phyloP scores from a whole-genome alignment of 1,284 basidiomycete species.

The Sphaerobolus stellatus region DNA sequence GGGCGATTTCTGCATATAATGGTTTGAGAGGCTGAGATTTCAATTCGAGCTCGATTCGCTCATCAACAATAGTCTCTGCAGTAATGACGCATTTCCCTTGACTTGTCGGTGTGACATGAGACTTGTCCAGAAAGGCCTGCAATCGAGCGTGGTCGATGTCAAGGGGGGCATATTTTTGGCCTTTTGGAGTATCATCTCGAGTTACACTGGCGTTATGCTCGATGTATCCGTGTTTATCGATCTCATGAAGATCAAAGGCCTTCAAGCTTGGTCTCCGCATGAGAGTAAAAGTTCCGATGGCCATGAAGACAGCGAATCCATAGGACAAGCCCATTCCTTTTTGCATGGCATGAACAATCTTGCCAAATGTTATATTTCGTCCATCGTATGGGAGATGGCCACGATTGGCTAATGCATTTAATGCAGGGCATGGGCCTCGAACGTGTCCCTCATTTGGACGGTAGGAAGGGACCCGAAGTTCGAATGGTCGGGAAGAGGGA shows the following conservation, averaged over 20 bases:
- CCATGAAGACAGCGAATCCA: slow-evolving; percentile 47
- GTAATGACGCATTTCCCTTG: neutral
- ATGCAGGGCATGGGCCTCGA: slow-evolving; percentile 51
- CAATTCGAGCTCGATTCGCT: neutral
- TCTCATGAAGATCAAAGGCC: slow-evolving; percentile 8
- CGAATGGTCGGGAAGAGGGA: too few relatives aligned
- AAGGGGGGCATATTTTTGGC: slow-evolving; percentile 16
- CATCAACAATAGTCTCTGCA: neutral
- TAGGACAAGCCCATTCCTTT: slow-evolving; percentile 54
- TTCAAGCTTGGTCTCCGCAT: slow-evolving; percentile 24
- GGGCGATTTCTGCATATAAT: neutral
- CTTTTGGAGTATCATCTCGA: neutral
- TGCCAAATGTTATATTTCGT: slow-evolving; percentile 42
- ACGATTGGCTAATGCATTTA: slow-evolving; percentile 50
- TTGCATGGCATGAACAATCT: slow-evolving; percentile 44
- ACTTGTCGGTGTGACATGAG: too few relatives aligned
- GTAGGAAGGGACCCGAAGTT: too few relatives aligned
- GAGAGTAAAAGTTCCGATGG: slow-evolving; percentile 47
- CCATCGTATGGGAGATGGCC: slow-evolving; percentile 49
- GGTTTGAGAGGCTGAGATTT: neutral
- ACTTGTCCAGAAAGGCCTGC: slow-evolving; percentile 15
- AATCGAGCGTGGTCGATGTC: slow-evolving; percentile 27
- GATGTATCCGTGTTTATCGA: neutral
- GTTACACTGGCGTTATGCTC: slow-evolving; percentile 10
- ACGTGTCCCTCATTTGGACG: slow-evolving; percentile 25